Base-by-base conservation (phyloP, 108 stramenopile species). In the Skeletonema costatum region DNA sequence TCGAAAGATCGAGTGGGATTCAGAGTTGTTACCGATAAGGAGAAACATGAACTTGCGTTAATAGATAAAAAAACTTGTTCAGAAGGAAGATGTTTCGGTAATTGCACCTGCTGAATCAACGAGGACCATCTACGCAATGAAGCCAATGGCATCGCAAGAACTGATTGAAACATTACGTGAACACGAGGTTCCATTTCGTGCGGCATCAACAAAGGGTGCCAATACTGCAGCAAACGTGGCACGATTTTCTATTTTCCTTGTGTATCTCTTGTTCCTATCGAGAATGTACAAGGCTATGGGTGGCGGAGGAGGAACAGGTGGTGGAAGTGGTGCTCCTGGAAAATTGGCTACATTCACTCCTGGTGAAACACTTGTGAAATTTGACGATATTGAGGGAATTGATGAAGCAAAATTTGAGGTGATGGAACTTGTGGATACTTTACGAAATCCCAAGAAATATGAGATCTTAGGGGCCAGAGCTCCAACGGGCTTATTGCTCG, bases 401-500 rank as follows among this genome's bases (percentile, higher is more conserved):
- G 90, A 92, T 65, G 82, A 83, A 60, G 92, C 92, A 58, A 96
- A 96, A 48, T 77, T 81, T 44, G 94, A 96, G 76, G 92, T 96
- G 48, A 92, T 93, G 94, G 94, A 96, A 79, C 73, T 96, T 35
- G 94, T 96, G 2, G 92, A 96, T 69, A 87, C 92, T 5, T 77
- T 96, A 48, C 82, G 87, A 19, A 88, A 93, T 83, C 94, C 94
- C 0, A 81, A 84, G 39, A 96, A 96, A 71, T 96, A 93, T 66
- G 88, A 90, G 64, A 89, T 92, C 59, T 73, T 96, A 65, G 94
- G 94, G 33, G 94, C 92, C 0, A 89, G 94, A 58, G 91, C 92
- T 41, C 94, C 94, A 11, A 93, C 87, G 19, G 94, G 94, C 16
- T 77, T 96, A 46, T 70, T 96, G 33, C 60, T 96, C 36, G 92